These are phyloP conservation scores for Isoetes taiwanensis DNA, from an alignment of 75 land plant species.

Conservation along the genomic window DNA sequence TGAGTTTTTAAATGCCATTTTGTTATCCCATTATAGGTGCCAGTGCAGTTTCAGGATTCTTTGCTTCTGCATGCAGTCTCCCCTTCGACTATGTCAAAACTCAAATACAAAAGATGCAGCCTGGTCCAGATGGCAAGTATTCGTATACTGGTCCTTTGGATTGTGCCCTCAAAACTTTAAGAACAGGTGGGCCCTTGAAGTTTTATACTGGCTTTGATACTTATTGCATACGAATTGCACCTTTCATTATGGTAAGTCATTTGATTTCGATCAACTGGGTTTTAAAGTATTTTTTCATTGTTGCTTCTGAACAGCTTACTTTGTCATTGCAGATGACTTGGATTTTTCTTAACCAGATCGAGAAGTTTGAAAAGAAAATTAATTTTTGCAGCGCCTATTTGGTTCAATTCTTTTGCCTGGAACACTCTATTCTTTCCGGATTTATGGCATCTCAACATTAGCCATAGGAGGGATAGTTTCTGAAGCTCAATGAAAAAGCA, in stretches of 20 bases:
- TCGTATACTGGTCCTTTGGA: not conserved
- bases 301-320: too few relatives aligned
- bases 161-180: not conserved
- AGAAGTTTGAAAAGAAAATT: too few relatives aligned
- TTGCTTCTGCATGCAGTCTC: constrained; percentile 3
- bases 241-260: not conserved
- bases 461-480: too few relatives aligned
- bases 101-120: constrained; percentile 7
- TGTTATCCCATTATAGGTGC: constrained; percentile 9
- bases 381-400: too few relatives aligned
- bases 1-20: too few relatives aligned
- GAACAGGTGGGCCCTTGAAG: not conserved
- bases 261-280: not conserved
- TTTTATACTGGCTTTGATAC: constrained; percentile 5
- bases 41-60: constrained; percentile 3
- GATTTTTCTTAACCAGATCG: constrained; percentile 5
- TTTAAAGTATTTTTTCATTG: not conserved
- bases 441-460: too few relatives aligned
- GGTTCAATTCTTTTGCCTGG: too few relatives aligned
- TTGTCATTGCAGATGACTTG: constrained; percentile 9
- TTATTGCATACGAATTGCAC: constrained; percentile 4
- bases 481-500: too few relatives aligned
- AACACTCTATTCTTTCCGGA: too few relatives aligned
- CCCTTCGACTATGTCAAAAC: constrained; percentile 8
- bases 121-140: constrained; percentile 4